phyloP scores from a whole-genome alignment of 164 flowering plant genomes.

The Protea cynaroides region DNA sequence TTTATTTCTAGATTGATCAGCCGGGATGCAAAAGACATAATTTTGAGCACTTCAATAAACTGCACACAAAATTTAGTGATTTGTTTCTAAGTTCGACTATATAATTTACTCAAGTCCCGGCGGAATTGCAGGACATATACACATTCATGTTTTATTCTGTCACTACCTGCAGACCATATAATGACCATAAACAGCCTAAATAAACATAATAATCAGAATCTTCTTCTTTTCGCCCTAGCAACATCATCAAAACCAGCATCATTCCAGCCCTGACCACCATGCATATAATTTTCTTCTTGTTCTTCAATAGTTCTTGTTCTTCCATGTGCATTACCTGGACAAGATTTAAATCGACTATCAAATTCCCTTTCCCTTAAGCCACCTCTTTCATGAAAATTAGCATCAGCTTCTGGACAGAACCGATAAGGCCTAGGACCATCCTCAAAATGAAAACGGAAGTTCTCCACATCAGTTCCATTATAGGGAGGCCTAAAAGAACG shows the following conservation, averaged over 20 bases:
- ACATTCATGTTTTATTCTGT: too few species aligned
- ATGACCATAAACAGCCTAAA: too few species aligned
- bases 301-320: constrained; percentile 45
- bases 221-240: constrained; percentile 38
- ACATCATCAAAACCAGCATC: constrained; percentile 40
- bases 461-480: constrained; percentile 27
- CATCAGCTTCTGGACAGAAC: constrained; percentile 35
- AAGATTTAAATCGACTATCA: constrained; percentile 39
- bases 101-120: too few species aligned
- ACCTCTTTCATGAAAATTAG: constrained; percentile 36
- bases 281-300: constrained; percentile 42
- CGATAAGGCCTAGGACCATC: constrained; percentile 46
- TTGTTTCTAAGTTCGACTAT: too few species aligned
- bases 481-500: constrained; percentile 46
- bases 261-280: constrained; percentile 41
- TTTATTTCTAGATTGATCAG: too few species aligned
- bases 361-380: constrained; percentile 48
- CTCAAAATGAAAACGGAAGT: constrained; percentile 30
- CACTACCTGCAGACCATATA: too few species aligned
- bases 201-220: constrained; percentile 27
- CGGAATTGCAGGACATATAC: too few species aligned
- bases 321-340: constrained; percentile 31
- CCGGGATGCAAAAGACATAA: too few species aligned
- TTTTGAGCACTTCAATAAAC: too few species aligned
- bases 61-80: too few species aligned